Base-by-base conservation (phyloP, 306 rosid genomes). In the Prosopis cineraria region DNA sequence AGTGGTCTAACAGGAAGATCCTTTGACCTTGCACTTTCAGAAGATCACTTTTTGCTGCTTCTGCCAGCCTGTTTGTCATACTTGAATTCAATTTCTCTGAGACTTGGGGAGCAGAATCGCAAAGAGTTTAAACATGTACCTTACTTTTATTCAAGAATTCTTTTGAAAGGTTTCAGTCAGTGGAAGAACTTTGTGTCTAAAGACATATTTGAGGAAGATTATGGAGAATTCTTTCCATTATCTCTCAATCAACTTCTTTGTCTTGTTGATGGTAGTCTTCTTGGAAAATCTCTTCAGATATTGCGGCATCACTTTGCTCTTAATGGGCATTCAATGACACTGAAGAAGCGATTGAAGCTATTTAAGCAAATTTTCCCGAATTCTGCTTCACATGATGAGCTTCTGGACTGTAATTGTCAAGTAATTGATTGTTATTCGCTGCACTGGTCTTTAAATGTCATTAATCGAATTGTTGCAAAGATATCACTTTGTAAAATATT, bases 241-340 rank as follows among this genome's bases (percentile, higher is more conserved):
- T 88, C 98, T 75, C 56, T 79, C 75, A 82, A 78, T 73, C 92
- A 95, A 77, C 82, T 95, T 73, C 73, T 90, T 11, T 44, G 68
- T 77, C 88, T 88, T 81, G 68, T 82, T 29, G 77, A 89, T 85
- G 48, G 66, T 59, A 92, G 97, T 84, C 95, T 95, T 85, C 95
- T 95, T 83, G 92, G 95, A 77, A 92, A 91, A 82, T 78, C 89
- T 71, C 64, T 90, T 78, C 70, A 70, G 50, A 92, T 95, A 92
- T 70, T 95, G 85, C 75, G 75, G 81, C 79, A 82, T 83, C 88
- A 87, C 89, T 83, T 85, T 79, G 78, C 87, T 62, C 72, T 89
- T 27, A 81, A 64, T 84, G 91, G 87, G 79, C 88, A 79, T 80
- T 81, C 92, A 24, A 60, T 79, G 56, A 80, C 87, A 79, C 29